Percentiles rank a stretch among this genome's conserved stretches.
phyloP scores from a whole-genome alignment of 2,329 filamentous ascomycete genomes.

The Colletotrichum paranaense region DNA sequence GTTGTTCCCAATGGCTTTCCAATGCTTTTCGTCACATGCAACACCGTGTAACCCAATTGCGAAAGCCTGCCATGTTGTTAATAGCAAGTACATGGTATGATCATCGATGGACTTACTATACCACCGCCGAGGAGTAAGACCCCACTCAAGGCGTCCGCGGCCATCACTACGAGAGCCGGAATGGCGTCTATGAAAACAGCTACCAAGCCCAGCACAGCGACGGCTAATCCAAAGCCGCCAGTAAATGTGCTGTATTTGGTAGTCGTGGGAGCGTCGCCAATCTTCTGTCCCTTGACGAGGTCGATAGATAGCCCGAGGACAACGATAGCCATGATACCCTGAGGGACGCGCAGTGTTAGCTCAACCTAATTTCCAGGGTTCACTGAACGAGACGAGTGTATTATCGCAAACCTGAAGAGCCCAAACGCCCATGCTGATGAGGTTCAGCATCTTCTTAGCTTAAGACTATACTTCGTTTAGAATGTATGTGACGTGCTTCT shows the following conservation, averaged over 20 bases:
- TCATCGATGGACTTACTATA: conserved; percentile 15
- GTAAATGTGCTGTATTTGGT: conserved; percentile 24
- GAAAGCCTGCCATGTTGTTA: conserved; percentile 3
- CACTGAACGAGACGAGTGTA: background rate
- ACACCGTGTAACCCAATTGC: conserved; percentile 20
- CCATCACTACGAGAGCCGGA: conserved; percentile 22
- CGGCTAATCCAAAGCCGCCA: conserved; percentile 26
- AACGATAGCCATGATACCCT: conserved; percentile 31
- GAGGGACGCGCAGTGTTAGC: background rate
- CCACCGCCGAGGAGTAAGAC: conserved; percentile 29
- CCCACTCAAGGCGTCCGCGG: conserved; percentile 24
- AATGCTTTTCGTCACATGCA: background rate
- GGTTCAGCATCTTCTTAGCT: conserved; percentile 1
- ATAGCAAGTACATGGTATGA: background rate
- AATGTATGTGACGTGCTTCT: background rate
- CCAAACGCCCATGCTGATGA: conserved; percentile 26
- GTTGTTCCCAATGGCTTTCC: background rate
- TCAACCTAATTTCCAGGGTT: no score
- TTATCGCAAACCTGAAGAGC: conserved; percentile 23
- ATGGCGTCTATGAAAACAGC: conserved; percentile 27
- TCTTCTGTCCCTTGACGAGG: conserved; percentile 4
- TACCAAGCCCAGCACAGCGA: conserved; percentile 9
- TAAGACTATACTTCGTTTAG: background rate
- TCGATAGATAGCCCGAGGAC: conserved; percentile 27
- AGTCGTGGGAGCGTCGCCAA: conserved; percentile 21